phyloP scores from a whole-genome alignment of 345 rosid genomes.

The Brassica incana region DNA sequence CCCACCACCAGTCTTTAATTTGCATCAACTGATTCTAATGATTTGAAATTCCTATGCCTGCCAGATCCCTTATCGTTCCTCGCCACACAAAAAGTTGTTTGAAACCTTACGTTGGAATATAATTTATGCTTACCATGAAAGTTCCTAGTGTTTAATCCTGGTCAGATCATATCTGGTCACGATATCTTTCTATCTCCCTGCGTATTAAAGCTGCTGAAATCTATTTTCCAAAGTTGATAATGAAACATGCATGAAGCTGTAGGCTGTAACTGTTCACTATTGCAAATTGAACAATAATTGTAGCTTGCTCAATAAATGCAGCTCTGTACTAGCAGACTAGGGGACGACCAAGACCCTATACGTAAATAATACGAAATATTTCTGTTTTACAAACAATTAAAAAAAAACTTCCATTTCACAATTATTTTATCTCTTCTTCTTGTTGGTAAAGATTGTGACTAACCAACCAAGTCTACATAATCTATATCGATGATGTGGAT shows the following conservation, averaged over 20 bases:
- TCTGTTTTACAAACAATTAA: neutral
- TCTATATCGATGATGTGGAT: neutral
- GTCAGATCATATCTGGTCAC: neutral
- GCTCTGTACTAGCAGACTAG: neutral
- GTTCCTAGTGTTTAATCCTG: neutral
- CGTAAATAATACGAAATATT: neutral
- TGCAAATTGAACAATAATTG: neutral
- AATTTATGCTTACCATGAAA: neutral
- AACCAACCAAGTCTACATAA: neutral
- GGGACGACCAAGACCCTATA: neutral
- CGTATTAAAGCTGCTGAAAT: neutral
- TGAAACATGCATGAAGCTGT: neutral
- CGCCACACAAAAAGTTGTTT: neutral
- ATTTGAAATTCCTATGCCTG: no score
- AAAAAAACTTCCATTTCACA: neutral
- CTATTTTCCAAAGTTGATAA: neutral
- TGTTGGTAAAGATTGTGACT: neutral
- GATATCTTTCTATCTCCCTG: neutral
- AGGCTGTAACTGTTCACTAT: neutral
- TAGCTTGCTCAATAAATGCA: neutral
- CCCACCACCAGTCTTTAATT: no score
- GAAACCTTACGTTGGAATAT: neutral
- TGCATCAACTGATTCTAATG: no score
- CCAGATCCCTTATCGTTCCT: no score
- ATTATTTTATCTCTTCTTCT: neutral